These are phyloP conservation scores for Amesomyces nigricolor DNA, from an alignment of 2,329 filamentous ascomycete genomes.

Conservation along the genomic window DNA sequence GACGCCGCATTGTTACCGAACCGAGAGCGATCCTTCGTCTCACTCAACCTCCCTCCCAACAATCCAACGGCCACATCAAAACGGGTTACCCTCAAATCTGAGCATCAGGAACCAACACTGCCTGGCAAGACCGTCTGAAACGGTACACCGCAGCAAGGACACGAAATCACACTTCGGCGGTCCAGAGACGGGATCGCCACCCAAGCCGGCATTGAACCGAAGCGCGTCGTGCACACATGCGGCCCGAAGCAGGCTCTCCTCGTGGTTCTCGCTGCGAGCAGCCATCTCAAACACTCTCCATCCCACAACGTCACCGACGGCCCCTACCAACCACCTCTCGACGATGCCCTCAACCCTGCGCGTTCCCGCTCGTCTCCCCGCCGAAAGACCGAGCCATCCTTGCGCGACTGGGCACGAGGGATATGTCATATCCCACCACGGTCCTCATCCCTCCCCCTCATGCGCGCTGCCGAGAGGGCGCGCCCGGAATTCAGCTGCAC, in stretches of 20 bases:
- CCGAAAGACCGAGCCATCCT: neutral
- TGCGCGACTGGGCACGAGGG: neutral
- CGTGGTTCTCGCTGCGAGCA: neutral
- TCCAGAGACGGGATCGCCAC: too few species aligned
- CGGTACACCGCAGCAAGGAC: too few species aligned
- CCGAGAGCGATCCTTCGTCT: too few species aligned
- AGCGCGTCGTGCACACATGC: too few species aligned
- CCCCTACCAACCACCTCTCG: neutral
- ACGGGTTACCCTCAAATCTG: too few species aligned
- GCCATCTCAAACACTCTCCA: neutral
- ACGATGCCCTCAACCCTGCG: neutral
- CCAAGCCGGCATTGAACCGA: too few species aligned
- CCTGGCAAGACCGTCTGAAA: too few species aligned
- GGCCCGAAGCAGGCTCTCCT: too few species aligned
- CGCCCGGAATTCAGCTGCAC: neutral
- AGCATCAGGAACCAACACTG: too few species aligned
- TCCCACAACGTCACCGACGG: neutral
- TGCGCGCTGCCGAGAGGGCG: slow-evolving; percentile 7
- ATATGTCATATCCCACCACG: neutral
- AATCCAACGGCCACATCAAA: too few species aligned
- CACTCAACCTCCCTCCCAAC: neutral
- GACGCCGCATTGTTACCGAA: neutral
- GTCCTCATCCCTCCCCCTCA: neutral
- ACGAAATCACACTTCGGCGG: too few species aligned
- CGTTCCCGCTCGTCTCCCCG: neutral